Percentiles rank a stretch among this genome's conserved stretches.
Evolutionary conservation across 129 eudicot species (phyloP).

Genomic region (Daucus carota): DH1_v3.0 NC_030383.2:64301001-64301500

Average conservation of each 20-base stretch:
- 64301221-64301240: not conserved
- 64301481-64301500: constrained; percentile 58
- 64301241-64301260: not conserved
- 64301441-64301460: constrained; percentile 81
- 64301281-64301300: not conserved
- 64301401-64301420: constrained; percentile 79
- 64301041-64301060: constrained; percentile 62
- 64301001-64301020: constrained; percentile 25
- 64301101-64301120: constrained; percentile 51
- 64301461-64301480: constrained; percentile 70
- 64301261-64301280: too few relatives aligned
- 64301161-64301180: constrained; percentile 77
- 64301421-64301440: constrained; percentile 68
- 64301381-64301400: constrained; percentile 79
- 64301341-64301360: constrained; percentile 52
- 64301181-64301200: constrained; percentile 19
- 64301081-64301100: constrained; percentile 45
- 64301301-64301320: not conserved
- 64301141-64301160: constrained; percentile 82
- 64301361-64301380: constrained; percentile 70
- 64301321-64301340: not conserved
- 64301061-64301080: constrained; percentile 36
- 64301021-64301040: constrained; percentile 49
- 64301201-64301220: not conserved
- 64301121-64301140: constrained; percentile 78